A percentile compares a stretch with the other conserved stretches of the same genome.
Evolutionary conservation across 108 stramenopile genomes (phyloP).

Genomic region (Schizochytrium sp.): DNA sequence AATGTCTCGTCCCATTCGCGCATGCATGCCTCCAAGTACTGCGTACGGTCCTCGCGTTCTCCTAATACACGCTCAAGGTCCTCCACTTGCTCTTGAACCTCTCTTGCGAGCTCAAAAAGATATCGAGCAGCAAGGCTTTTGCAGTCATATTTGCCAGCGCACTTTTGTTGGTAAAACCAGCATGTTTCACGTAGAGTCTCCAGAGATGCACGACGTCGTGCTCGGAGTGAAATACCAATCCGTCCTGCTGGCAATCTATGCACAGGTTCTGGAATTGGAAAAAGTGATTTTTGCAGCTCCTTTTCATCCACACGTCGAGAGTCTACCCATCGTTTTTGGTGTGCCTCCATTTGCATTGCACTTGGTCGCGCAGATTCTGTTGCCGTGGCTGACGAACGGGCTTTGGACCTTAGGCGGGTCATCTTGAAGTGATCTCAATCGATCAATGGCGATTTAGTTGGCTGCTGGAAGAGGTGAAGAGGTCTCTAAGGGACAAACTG

Average conservation of each 20-base stretch:
- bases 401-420: too few relatives aligned
- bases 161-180: slow-evolving; percentile 84
- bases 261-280: slow-evolving; percentile 54
- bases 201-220: slow-evolving; percentile 77
- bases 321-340: not conserved
- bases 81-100: slow-evolving; percentile 70
- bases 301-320: slow-evolving; percentile 35
- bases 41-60: not conserved
- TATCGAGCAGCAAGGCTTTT: slow-evolving; percentile 82
- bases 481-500: too few relatives aligned
- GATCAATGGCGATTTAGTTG: too few relatives aligned
- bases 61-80: not conserved
- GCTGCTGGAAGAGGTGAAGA: too few relatives aligned
- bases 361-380: too few relatives aligned
- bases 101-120: slow-evolving; percentile 80
- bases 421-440: too few relatives aligned
- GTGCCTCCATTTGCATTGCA: too few relatives aligned
- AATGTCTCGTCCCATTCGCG: slow-evolving; percentile 47
- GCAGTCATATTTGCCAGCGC: slow-evolving; percentile 77
- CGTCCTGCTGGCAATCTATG: not conserved
- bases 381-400: too few relatives aligned
- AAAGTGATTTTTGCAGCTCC: not conserved
- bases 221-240: slow-evolving; percentile 78
- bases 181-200: slow-evolving; percentile 80
- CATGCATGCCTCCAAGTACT: slow-evolving; percentile 57